phyloP scores from a whole-genome alignment of 2,329 filamentous ascomycete species.

The Cladosporium sp. region DNA sequence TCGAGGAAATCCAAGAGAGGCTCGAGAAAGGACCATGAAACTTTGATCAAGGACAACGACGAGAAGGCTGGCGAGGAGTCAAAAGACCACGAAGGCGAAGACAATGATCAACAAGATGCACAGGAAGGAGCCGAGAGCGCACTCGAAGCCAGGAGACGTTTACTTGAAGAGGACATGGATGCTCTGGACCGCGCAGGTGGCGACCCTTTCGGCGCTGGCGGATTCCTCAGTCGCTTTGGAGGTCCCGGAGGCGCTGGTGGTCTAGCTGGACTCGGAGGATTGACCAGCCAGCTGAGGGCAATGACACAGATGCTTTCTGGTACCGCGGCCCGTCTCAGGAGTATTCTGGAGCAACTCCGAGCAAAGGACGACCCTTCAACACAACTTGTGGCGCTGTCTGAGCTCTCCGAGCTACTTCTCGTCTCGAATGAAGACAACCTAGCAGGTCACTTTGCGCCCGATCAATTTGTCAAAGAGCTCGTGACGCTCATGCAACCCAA shows the following conservation, averaged over 20 bases:
- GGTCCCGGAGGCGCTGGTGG: constrained; percentile 1
- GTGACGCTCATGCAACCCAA: constrained; percentile 89
- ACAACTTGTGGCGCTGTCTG: constrained; percentile 88
- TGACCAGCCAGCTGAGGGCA: constrained; percentile 81
- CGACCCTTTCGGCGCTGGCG: constrained; percentile 57
- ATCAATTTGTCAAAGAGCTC: constrained; percentile 92
- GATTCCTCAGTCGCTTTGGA: constrained; percentile 67
- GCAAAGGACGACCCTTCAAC: constrained; percentile 82
- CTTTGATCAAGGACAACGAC: constrained; percentile 36
- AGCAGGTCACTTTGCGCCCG: constrained; percentile 89
- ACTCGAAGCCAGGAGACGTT: constrained; percentile 64
- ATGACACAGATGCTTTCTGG: constrained; percentile 91
- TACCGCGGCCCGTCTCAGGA: constrained; percentile 74
- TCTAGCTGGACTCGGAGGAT: constrained; percentile 53
- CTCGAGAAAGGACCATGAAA: constrained; percentile 36
- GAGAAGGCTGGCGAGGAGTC: constrained; percentile 29
- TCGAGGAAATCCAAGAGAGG: constrained; percentile 36
- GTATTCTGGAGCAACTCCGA: constrained; percentile 60
- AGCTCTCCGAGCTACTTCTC: constrained; percentile 87
- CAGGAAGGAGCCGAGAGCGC: constrained; percentile 37
- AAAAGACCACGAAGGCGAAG: constrained; percentile 39
- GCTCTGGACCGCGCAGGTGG: constrained; percentile 39
- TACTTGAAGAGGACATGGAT: constrained; percentile 61
- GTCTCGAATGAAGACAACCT: constrained; percentile 97
- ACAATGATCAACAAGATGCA: constrained; percentile 54